These are phyloP conservation scores for Zychaea mexicana DNA, from an alignment of 371 early-diverging fungal genomes.

Conservation along the genomic window DNA sequence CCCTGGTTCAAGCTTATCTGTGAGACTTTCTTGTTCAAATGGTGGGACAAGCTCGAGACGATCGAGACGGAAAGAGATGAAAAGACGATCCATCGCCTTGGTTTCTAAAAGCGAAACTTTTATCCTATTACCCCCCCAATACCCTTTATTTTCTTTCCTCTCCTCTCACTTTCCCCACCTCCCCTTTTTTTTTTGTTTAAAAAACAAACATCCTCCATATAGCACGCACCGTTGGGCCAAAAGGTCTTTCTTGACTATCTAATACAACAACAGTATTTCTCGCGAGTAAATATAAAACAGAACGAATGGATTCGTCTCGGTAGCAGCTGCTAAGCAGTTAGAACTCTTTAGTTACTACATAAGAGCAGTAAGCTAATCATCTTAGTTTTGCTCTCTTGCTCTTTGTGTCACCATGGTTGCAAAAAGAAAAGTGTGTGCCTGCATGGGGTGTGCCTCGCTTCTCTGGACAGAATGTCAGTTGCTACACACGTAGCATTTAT, in stretches of 20 bases:
- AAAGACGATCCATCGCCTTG: conserved; percentile 76
- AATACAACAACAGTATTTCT: too few species aligned
- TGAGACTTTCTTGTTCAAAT: conserved; percentile 87
- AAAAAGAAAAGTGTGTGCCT: too few species aligned
- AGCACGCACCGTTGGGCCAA: too few species aligned
- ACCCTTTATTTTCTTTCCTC: neutral
- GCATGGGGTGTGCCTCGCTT: neutral
- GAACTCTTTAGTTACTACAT: too few species aligned
- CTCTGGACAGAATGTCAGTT: conserved; percentile 1
- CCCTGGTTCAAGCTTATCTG: conserved; percentile 97
- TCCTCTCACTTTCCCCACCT: too few species aligned
- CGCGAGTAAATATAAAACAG: too few species aligned
- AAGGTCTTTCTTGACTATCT: too few species aligned
- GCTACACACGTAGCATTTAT: conserved; percentile 4
- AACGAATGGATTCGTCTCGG: too few species aligned
- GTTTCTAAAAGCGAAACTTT: conserved; percentile 30
- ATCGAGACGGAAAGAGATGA: conserved; percentile 68
- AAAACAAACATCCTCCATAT: too few species aligned
- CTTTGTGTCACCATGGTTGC: neutral
- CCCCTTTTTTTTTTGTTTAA: too few species aligned
- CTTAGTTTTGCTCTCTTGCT: neutral
- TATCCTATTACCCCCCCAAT: neutral
- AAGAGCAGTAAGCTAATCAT: too few species aligned
- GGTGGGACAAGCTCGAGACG: conserved; percentile 90
- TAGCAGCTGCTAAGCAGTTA: too few species aligned